Base-by-base conservation (phyloP, 495 filamentous ascomycete genomes). In the Filosporella fistucella region DNA sequence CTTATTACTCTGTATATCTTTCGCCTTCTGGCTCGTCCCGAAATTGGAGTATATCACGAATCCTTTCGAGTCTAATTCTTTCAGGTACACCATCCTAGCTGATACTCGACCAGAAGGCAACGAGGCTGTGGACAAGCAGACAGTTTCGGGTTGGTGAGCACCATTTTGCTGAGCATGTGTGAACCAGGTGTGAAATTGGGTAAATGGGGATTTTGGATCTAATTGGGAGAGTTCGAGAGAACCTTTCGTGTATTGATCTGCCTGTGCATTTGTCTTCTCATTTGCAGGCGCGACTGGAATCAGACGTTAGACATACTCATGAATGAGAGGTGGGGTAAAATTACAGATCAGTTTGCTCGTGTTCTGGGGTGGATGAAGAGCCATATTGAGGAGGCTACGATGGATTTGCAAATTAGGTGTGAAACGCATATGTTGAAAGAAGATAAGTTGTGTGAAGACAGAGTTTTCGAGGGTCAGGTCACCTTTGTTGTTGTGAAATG, bases 41-140 rank as follows among this genome's bases (percentile, higher is more conserved):
- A 88, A 94, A 63, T 97, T 98, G 55, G 80, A 86, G 68, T 97
- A 98, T 11, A 97, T 73, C 21, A 96, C 87, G 65, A 95, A 98
- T 11, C 90, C 91, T 4, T 70, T 67, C 23, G 76, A 65, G 61
- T 89, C 85, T 20, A 89, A 76, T 63, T 90, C 85, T 62, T 98
- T 98, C 24, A 98, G 72, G 65, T 97, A 97, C 43, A 98, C 89
- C 49, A 85, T 76, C 37, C 93, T 86, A 9, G 86, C 79, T 49
- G 84, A 89, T 29, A 96, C 83, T 24, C 84, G 81, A 44, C 93
- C 93, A 0, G 81, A 86, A 16, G 91, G 93, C 4, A 97, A 72
- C n/a, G 70, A 69, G 1, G 93, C 89, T 6, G 91, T 97, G 11
- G 93, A 84, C 0, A 97, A 70, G 14, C 79, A 85, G 51, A 82